Evolutionary conservation across 768 basidiomycete genomes (phyloP), one percentile per base, ranked within the genome.

Genomic region (Lactifluus volemus): DNA sequence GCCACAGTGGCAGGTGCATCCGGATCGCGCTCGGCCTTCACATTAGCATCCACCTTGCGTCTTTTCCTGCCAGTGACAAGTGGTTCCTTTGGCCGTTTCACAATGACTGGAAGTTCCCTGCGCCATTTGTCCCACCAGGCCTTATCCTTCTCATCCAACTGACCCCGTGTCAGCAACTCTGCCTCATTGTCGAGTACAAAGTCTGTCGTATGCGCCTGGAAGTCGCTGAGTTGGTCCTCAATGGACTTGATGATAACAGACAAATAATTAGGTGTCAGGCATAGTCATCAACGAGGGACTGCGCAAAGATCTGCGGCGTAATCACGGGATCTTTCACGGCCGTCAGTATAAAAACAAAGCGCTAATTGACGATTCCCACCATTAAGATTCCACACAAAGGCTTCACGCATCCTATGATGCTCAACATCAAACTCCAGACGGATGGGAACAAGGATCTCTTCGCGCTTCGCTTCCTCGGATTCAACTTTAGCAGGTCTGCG

Each of bases 391-490:
- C 96, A 99, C 49, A 97, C 82, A 74, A 98, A 98, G 0, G 96
- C 93, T 70, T 99, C 97, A 30, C 93, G 84, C 79, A 98, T 86
- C 74, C 88, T 90, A 70, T 90, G 86, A 68, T 91, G 89, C 59
- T 98, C 97, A 51, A 95, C 87, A 67, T 99, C 97, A 68, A 98
- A 86, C 72, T 99, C 97, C 54, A 99, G 77, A n/a, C 97, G 84
- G 44, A 99, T 88, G 3, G 97, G 97, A 4, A 98, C 87, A 30
- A 99, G 86, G 67, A 84, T 80, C 69, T 99, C 97, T 12, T 82
- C 79, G 30, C 79, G 76, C 65, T 84, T 79, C 5, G 81, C 81
- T 38, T 85, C 79, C 55, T 82, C 79, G 6, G 75, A 68, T 8
- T 77, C 73, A 25, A 89, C 68, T 65, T 79, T 83, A 58, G 84